Conservation (phyloP, 306 rosid species). For the Inga oerstediana region DNA sequence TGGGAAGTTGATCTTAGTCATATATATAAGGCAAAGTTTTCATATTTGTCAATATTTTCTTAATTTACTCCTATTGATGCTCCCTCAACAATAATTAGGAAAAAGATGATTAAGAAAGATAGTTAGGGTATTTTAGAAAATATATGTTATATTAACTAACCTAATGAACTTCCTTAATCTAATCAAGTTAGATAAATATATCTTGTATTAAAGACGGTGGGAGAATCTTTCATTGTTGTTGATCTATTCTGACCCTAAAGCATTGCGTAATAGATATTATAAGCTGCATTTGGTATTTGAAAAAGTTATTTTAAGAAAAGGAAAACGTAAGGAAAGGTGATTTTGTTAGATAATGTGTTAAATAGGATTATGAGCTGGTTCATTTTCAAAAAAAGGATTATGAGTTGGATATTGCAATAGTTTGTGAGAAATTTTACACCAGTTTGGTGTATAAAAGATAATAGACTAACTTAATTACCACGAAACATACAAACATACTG, state of each 20-base stretch:
- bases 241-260: background rate
- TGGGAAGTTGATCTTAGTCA: fast-evolving
- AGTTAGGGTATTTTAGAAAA: no score
- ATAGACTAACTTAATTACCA: background rate
- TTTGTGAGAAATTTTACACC: background rate
- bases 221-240: background rate
- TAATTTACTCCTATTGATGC: no score
- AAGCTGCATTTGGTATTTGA: background rate
- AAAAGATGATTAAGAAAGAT: no score
- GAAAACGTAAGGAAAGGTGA: background rate
- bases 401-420: background rate
- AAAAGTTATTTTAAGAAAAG: background rate
- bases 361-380: no score
- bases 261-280: background rate
- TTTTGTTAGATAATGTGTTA: background rate
- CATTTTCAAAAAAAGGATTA: no score
- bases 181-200: no score
- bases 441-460: background rate
- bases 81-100: no score
- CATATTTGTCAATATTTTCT: no score
- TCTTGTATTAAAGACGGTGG: no score
- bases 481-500: background rate
- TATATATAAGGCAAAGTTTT: no score
- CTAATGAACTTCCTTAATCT: no score
- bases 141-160: no score